Percentiles rank a stretch among this genome's conserved stretches.
Evolutionary conservation across 148 eudicot species (phyloP).

Genomic region (Chenopodium berlandieri): DNA sequence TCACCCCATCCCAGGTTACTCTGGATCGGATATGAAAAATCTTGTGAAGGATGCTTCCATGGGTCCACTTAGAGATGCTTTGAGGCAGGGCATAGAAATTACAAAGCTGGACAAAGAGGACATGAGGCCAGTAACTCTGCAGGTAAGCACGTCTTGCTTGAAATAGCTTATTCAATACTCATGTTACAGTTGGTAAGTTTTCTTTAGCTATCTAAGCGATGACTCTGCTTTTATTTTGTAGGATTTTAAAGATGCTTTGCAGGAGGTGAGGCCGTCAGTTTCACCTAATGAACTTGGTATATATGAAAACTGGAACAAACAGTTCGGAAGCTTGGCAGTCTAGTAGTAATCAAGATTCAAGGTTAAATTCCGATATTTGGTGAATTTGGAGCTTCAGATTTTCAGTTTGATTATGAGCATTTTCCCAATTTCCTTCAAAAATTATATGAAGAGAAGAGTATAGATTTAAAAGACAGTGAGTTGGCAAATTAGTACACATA

Average conservation of each 20-base stretch:
- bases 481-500: too few relatives aligned
- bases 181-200: not conserved
- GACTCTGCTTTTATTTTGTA: conserved; percentile 21
- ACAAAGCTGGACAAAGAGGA: conserved; percentile 83
- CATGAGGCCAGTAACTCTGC: conserved; percentile 82
- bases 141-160: conserved; percentile 39
- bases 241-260: conserved; percentile 87
- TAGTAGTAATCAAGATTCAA: conserved; percentile 20
- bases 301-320: conserved; percentile 91
- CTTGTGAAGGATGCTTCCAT: conserved; percentile 97
- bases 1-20: conserved; percentile 57
- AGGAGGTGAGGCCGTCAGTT: conserved; percentile 95
- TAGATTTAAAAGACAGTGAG: not conserved
- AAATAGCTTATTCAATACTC: not conserved
- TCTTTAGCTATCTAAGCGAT: not conserved
- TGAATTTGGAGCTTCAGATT: not conserved
- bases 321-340: conserved; percentile 84
- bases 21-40: conserved; percentile 99
- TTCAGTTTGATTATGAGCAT: not conserved
- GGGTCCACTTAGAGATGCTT: conserved; percentile 97
- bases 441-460: not conserved
- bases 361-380: not conserved
- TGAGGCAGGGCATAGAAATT: conserved; percentile 75
- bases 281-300: conserved; percentile 76
- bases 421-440: not conserved